A percentile compares a stretch with the other conserved stretches of the same genome.
These are phyloP conservation scores for Phoenix roebelenii DNA, from an alignment of 176 grass and related monocot species.

Conservation along the genomic window DNA sequence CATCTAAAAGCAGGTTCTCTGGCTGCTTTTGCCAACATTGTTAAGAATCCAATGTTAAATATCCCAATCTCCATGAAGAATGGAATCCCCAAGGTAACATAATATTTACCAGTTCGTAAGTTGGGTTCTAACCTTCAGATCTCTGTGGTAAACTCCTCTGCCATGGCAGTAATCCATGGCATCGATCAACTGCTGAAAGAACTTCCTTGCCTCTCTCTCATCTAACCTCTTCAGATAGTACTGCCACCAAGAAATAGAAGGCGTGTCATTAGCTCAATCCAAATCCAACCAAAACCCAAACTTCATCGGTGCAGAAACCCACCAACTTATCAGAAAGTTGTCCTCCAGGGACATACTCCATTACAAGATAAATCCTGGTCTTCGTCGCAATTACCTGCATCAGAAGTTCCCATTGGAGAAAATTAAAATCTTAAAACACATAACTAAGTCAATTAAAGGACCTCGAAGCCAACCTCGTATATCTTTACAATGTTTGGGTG, in stretches of 20 bases:
- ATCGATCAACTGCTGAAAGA: constrained; percentile 79
- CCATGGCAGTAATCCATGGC: constrained; percentile 65
- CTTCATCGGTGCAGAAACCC: constrained; percentile 2
- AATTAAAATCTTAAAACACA: neutral
- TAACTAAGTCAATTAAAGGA: neutral
- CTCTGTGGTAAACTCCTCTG: constrained; percentile 60
- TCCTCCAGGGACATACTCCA: constrained; percentile 66
- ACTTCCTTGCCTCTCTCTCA: constrained; percentile 55
- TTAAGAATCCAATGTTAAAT: constrained; percentile 11
- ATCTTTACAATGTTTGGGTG: constrained; percentile 76
- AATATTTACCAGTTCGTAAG: no score
- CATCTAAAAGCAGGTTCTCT: constrained; percentile 67
- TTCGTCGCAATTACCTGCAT: constrained; percentile 56
- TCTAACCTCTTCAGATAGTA: constrained; percentile 42
- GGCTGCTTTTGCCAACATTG: constrained; percentile 34
- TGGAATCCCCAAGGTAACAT: no score
- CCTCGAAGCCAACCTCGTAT: constrained; percentile 28
- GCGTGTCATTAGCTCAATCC: no score
- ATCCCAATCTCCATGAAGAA: no score
- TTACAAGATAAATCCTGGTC: constrained; percentile 69
- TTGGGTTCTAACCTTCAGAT: constrained; percentile 45
- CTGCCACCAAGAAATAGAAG: constrained; percentile 16
- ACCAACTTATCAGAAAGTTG: constrained; percentile 70
- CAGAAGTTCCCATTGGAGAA: neutral
- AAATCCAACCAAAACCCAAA: neutral